These are phyloP conservation scores for Chimonanthus salicifolius DNA, from an alignment of 164 flowering plant species.

Conservation along the genomic window DNA sequence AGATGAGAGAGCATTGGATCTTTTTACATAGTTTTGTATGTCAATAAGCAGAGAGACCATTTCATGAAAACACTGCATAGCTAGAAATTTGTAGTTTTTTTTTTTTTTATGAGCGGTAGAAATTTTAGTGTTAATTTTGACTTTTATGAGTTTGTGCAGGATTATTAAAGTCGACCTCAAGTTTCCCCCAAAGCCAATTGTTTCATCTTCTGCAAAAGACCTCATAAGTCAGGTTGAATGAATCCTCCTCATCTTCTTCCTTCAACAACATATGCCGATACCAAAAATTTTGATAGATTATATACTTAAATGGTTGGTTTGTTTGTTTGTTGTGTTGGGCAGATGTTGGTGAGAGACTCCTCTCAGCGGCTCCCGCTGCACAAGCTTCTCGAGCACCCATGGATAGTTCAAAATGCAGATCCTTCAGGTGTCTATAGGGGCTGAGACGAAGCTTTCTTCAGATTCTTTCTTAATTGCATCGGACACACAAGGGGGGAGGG, in stretches of 20 bases:
- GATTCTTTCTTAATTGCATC: neutral
- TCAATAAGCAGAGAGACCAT: no score
- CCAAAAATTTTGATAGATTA: neutral
- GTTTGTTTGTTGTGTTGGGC: neutral
- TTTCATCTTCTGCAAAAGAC: constrained; percentile 86
- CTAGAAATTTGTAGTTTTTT: no score
- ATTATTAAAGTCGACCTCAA: constrained; percentile 86
- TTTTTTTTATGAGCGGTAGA: no score
- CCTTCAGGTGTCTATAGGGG: constrained; percentile 76
- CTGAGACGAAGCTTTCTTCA: constrained; percentile 1
- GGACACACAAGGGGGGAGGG: no score
- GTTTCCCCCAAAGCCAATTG: constrained; percentile 78
- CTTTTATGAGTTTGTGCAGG: constrained; percentile 31
- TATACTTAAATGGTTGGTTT: neutral
- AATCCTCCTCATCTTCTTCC: neutral
- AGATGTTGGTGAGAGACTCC: constrained; percentile 95
- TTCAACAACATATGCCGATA: neutral
- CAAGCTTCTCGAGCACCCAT: constrained; percentile 95
- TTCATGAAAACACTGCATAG: no score
- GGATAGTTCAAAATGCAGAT: constrained; percentile 95
- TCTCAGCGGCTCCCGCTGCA: constrained; percentile 77
- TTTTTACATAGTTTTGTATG: no score
- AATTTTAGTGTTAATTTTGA: no score
- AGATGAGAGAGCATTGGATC: no score
- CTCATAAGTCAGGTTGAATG: constrained; percentile 79